phyloP scores from a whole-genome alignment of 345 rosid species.

The Diplotaxis tenuifolia region DNA sequence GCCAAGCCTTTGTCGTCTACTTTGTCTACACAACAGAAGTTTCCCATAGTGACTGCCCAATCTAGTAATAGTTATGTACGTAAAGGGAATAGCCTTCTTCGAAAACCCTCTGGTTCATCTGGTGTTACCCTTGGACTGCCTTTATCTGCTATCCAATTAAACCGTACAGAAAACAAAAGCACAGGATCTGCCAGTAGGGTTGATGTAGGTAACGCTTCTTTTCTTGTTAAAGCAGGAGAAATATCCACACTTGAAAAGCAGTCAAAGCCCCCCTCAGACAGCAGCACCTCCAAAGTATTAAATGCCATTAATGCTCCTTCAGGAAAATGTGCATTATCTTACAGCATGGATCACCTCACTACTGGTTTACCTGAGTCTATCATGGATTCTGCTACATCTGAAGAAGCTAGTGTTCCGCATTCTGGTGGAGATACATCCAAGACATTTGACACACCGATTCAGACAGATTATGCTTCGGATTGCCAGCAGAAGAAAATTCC shows the following conservation, averaged over 20 bases:
- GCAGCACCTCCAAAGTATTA: slow-evolving; percentile 43
- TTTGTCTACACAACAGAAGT: slow-evolving; percentile 44
- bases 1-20: slow-evolving; percentile 42
- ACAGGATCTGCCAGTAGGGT: slow-evolving; percentile 39
- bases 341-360: slow-evolving; percentile 43
- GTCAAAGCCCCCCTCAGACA: slow-evolving; percentile 49
- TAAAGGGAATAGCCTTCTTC: slow-evolving; percentile 92
- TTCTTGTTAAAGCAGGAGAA: slow-evolving; percentile 40
- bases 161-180: slow-evolving; percentile 45
- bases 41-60: slow-evolving; percentile 38
- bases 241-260: slow-evolving; percentile 52
- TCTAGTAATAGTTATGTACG: slow-evolving; percentile 58
- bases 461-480: slow-evolving; percentile 45
- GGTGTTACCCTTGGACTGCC: slow-evolving; percentile 40
- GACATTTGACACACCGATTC: slow-evolving; percentile 42
- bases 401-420: slow-evolving; percentile 43
- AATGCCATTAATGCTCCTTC: slow-evolving; percentile 34
- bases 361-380: slow-evolving; percentile 41
- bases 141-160: slow-evolving; percentile 46
- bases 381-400: slow-evolving; percentile 42
- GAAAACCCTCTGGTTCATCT: slow-evolving; percentile 53
- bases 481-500: slow-evolving; percentile 40
- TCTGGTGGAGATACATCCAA: slow-evolving; percentile 42
- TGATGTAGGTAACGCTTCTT: slow-evolving; percentile 37
- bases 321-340: slow-evolving; percentile 40